Evolutionary conservation across 192 early-diverging fungal species (phyloP).

Genomic region (Coemansia sp.): DNA sequence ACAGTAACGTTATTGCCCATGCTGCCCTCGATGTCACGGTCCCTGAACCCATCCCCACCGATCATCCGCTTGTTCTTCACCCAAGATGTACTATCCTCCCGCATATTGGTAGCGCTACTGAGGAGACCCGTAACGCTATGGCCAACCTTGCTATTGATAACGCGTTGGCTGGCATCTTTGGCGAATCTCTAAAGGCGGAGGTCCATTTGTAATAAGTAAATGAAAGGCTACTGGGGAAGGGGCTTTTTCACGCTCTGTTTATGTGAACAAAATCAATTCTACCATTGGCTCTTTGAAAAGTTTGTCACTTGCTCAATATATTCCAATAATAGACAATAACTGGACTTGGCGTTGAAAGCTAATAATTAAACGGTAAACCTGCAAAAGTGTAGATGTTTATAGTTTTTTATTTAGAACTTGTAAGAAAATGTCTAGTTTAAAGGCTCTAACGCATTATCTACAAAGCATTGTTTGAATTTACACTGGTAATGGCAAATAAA

Average conservation of each 20-base stretch:
- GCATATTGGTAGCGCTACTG: conserved; percentile 83
- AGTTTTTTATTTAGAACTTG: too few relatives aligned
- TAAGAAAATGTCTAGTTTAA: too few relatives aligned
- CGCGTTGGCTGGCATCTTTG: conserved; percentile 62
- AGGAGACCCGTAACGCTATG: conserved; percentile 84
- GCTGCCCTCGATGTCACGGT: conserved; percentile 87
- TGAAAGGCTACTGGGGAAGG: background rate
- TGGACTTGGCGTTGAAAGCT: too few relatives aligned
- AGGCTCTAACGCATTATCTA: too few relatives aligned
- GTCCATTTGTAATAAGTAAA: conserved; percentile 9
- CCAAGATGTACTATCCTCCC: conserved; percentile 73
- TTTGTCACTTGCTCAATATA: too few relatives aligned
- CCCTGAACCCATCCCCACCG: conserved; percentile 75
- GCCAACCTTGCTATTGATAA: conserved; percentile 75
- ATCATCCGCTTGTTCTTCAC: conserved; percentile 63
- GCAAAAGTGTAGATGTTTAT: too few relatives aligned
- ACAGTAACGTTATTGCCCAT: conserved; percentile 58
- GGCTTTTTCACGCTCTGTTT: background rate
- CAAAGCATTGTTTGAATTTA: too few relatives aligned
- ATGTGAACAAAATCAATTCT: too few relatives aligned
- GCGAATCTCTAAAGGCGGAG: conserved; percentile 42
- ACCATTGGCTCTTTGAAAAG: too few relatives aligned
- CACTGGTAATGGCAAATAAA: too few relatives aligned
- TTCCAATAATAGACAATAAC: too few relatives aligned
- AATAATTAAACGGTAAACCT: background rate